Evolutionary conservation across 176 grass and related monocot species (phyloP).

Genomic region (Urochloa ruziziensis): DNA sequence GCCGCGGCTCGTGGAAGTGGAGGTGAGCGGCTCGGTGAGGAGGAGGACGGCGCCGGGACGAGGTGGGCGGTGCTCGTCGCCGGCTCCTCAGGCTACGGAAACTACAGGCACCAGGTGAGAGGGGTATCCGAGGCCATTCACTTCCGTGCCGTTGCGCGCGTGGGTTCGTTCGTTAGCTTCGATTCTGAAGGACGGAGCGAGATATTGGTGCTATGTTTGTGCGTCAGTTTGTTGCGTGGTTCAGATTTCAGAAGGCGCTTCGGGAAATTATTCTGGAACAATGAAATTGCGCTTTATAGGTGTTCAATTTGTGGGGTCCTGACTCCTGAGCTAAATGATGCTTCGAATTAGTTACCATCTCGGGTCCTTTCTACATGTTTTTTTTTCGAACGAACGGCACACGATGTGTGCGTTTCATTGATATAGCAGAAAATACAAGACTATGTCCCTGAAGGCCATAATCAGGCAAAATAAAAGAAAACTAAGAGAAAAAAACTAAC

Average conservation of each 20-base stretch:
- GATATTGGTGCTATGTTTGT: not conserved
- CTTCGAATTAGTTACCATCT: not conserved
- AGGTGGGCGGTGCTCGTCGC: conserved; percentile 95
- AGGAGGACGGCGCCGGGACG: conserved; percentile 47
- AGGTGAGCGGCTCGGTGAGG: not conserved
- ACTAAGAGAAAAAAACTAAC: too few relatives aligned
- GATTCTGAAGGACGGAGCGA: not conserved
- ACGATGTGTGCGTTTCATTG: too few relatives aligned
- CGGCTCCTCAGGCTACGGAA: conserved; percentile 77
- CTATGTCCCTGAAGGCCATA: too few relatives aligned
- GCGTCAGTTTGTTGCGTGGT: not conserved
- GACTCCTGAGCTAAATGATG: not conserved
- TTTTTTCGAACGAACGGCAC: too few relatives aligned
- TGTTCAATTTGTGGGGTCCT: not conserved
- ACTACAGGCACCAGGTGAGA: conserved; percentile 88
- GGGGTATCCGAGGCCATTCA: not conserved
- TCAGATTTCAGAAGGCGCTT: not conserved
- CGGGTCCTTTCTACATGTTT: not conserved
- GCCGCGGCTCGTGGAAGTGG: not conserved
- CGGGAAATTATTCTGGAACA: not conserved
- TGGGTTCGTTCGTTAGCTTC: not conserved
- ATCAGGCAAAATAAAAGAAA: too few relatives aligned
- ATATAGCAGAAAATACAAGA: too few relatives aligned
- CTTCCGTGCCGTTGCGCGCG: not conserved
- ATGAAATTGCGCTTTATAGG: not conserved